Evolutionary conservation across 108 stramenopile species (phyloP).

Genomic region (Mediolabrus comicus): DNA sequence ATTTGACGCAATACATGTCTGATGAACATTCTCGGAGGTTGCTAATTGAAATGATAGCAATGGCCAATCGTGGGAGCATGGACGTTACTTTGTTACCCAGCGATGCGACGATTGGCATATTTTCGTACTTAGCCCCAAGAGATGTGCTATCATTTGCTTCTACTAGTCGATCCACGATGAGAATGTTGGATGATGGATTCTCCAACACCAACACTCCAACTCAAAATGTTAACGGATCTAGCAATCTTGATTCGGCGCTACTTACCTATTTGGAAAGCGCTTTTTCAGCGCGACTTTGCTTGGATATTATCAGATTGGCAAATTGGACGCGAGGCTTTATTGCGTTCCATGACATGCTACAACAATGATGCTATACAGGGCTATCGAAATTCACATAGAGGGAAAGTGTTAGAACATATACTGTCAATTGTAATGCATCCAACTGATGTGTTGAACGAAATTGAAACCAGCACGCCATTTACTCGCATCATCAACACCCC

Average conservation of each 20-base stretch:
- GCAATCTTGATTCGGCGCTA: conserved; percentile 16
- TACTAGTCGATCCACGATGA: conserved; percentile 25
- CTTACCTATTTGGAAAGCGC: conserved; percentile 60
- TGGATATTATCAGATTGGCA: conserved; percentile 71
- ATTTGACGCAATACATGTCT: conserved; percentile 18
- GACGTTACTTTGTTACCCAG: conserved; percentile 47
- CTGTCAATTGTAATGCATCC: conserved; percentile 5
- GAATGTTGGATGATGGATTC: conserved; percentile 21
- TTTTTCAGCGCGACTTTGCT: conserved; percentile 76
- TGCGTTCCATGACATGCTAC: conserved; percentile 40
- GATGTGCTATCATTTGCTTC: conserved; percentile 70
- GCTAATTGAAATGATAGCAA: conserved; percentile 41
- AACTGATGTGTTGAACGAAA: not conserved
- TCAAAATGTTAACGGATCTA: conserved; percentile 14
- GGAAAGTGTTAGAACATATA: conserved; percentile 29
- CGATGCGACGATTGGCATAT: conserved; percentile 65
- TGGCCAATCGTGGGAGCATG: conserved; percentile 47
- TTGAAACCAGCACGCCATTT: not conserved
- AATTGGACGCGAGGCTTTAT: conserved; percentile 58
- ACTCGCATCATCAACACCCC: not conserved
- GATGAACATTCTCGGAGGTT: conserved; percentile 6
- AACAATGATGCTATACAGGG: not conserved
- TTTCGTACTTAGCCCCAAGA: conserved; percentile 67
- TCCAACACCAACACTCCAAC: not conserved
- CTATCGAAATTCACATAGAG: not conserved